phyloP scores from a whole-genome alignment of 2,329 filamentous ascomycete species.

The Cladosporium sp. region DNA sequence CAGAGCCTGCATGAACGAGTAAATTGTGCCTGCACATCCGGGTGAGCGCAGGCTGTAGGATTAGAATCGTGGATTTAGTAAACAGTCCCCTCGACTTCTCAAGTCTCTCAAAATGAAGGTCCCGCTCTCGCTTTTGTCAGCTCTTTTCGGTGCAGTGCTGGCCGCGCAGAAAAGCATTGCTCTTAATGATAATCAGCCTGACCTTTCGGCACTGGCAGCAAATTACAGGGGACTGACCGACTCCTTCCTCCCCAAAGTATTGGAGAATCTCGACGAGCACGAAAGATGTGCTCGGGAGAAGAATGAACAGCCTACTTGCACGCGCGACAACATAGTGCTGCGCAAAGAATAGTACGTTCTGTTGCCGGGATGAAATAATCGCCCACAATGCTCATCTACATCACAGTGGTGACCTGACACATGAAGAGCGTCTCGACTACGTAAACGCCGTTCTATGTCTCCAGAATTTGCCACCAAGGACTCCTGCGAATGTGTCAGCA shows the following conservation, averaged over 20 bases:
- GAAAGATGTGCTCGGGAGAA: not conserved
- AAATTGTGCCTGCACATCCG: not conserved
- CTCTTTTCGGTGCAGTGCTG: not conserved
- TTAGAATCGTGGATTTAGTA: too few species aligned
- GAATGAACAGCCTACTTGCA: not conserved
- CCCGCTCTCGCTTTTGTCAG: not conserved
- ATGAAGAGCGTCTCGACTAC: conserved; percentile 13
- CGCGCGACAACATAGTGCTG: not conserved
- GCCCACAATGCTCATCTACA: not conserved
- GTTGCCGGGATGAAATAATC: not conserved
- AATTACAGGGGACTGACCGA: not conserved
- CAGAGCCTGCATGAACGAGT: not conserved
- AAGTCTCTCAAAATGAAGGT: not conserved
- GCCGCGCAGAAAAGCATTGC: not conserved
- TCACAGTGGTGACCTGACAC: not conserved
- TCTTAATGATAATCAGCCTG: not conserved
- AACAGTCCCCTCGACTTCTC: too few species aligned
- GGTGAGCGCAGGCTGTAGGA: too few species aligned
- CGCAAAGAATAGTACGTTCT: conserved; percentile 3
- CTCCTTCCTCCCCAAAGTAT: not conserved
- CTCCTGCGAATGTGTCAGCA: not conserved
- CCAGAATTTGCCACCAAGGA: conserved; percentile 7
- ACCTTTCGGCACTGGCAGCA: not conserved
- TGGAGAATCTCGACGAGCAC: not conserved
- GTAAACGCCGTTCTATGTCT: conserved; percentile 19